Percentiles rank a stretch among this genome's conserved stretches.
Conservation (phyloP, 441 rosid species). For the Populus hybrid region DNA sequence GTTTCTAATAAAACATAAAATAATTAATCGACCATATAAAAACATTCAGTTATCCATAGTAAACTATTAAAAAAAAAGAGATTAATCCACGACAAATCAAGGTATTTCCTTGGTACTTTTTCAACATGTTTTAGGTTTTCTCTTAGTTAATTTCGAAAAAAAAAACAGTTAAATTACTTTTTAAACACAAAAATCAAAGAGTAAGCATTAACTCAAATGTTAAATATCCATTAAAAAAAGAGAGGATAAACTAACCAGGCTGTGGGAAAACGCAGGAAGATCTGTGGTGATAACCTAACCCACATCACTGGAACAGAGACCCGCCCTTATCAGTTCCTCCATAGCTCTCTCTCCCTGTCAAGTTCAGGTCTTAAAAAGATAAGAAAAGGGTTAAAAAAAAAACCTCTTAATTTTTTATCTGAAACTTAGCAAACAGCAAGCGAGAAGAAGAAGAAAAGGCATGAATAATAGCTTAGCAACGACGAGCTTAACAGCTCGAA, state of each 20-base stretch:
- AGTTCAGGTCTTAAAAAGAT: not conserved
- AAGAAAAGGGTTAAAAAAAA: too few species aligned
- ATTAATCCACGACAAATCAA: too few species aligned
- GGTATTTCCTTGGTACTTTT: too few species aligned
- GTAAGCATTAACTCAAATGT: not conserved
- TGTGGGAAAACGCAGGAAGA: not conserved
- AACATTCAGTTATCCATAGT: too few species aligned
- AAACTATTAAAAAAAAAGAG: too few species aligned
- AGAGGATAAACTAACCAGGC: not conserved
- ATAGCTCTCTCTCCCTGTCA: not conserved
- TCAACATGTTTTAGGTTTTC: too few species aligned
- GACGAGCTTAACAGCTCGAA: slow-evolving; percentile 45
- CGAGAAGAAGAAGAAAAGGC: slow-evolving; percentile 7
- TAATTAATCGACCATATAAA: too few species aligned
- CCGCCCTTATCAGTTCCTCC: not conserved
- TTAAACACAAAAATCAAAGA: too few species aligned
- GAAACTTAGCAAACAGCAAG: slow-evolving; percentile 12
- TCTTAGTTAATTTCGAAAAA: too few species aligned
- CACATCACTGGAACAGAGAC: not conserved
- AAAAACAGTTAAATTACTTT: too few species aligned
- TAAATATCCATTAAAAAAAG: not conserved
- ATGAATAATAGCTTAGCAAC: slow-evolving; percentile 47
- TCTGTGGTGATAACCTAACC: not conserved
- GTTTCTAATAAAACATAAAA: too few species aligned
- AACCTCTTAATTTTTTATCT: too few species aligned